phyloP scores from a whole-genome alignment of 2,329 filamentous ascomycete genomes.

The Phyllosticta ampelicida region DNA sequence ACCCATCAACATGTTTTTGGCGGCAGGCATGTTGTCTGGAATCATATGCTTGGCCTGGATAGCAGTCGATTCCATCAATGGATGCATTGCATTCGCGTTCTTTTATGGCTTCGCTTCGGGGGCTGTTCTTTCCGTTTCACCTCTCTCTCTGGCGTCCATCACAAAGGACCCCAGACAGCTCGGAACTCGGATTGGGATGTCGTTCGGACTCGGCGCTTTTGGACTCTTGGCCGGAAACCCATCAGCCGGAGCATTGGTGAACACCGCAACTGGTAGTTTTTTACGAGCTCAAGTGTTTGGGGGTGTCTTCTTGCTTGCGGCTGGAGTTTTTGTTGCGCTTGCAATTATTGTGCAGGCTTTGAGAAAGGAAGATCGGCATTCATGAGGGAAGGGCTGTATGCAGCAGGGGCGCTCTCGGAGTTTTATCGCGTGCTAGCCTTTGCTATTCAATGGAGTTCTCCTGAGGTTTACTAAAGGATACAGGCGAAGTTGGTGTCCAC shows the following conservation, averaged over 20 bases:
- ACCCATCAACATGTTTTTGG: not conserved
- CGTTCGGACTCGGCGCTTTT: not conserved
- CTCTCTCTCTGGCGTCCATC: not conserved
- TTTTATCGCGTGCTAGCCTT: not conserved
- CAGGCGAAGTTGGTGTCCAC: not conserved
- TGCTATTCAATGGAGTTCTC: not conserved
- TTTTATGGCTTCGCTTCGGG: slow-evolving; percentile 2
- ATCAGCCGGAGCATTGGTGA: not conserved
- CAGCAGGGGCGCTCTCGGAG: not conserved
- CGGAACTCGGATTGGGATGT: not conserved
- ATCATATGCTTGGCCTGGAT: slow-evolving; percentile 2
- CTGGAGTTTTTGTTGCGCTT: not conserved
- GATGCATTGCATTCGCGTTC: not conserved
- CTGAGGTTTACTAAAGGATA: not conserved
- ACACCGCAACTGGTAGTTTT: not conserved
- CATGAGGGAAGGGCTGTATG: not conserved
- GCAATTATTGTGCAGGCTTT: not conserved
- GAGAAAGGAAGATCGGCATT: not conserved
- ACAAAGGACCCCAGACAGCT: not conserved
- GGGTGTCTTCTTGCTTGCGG: not conserved
- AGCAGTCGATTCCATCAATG: not conserved
- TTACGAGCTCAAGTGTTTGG: not conserved
- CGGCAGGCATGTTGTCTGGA: not conserved
- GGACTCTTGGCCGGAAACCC: not conserved
- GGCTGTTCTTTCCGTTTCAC: not conserved